Percentiles rank a stretch among this genome's conserved stretches.
phyloP scores from a whole-genome alignment of 2,329 filamentous ascomycete genomes.

The Cytospora piceae region DNA sequence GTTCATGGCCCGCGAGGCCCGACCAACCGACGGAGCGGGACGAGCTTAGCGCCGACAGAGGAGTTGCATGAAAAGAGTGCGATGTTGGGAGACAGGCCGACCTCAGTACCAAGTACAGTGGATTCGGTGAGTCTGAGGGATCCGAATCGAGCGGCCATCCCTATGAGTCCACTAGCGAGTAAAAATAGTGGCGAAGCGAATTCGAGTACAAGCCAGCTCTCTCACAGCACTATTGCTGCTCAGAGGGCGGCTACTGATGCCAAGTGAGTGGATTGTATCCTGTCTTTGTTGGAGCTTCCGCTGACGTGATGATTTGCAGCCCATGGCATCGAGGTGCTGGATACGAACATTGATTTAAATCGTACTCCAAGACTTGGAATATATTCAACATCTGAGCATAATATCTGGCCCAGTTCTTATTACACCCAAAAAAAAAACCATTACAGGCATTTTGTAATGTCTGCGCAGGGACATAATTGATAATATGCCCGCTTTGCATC shows the following conservation, averaged over 20 bases:
- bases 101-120: constrained; percentile 35
- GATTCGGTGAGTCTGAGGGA: constrained; percentile 32
- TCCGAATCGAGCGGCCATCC: constrained; percentile 32
- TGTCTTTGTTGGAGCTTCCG: background rate
- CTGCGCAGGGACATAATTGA: constrained; percentile 12
- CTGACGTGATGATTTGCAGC: constrained; percentile 41
- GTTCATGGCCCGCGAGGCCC: constrained; percentile 25
- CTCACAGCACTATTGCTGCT: constrained; percentile 43
- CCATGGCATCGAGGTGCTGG: constrained; percentile 61
- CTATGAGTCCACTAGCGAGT: constrained; percentile 37
- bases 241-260: constrained; percentile 48
- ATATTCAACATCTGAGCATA: constrained; percentile 20
- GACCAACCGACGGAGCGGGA: constrained; percentile 49
- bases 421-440: too few species aligned
- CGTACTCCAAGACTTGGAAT: background rate
- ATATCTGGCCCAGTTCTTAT: background rate
- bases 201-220: constrained; percentile 44
- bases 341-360: constrained; percentile 46
- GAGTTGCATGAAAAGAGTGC: constrained; percentile 32
- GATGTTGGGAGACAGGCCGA: constrained; percentile 29
- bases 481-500: constrained; percentile 19
- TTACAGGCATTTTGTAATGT: background rate
- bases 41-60: constrained; percentile 51
- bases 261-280: constrained; percentile 45
- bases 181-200: constrained; percentile 37